Conservation (phyloP, 331 rosid genomes). For the Quercus lobata region DNA sequence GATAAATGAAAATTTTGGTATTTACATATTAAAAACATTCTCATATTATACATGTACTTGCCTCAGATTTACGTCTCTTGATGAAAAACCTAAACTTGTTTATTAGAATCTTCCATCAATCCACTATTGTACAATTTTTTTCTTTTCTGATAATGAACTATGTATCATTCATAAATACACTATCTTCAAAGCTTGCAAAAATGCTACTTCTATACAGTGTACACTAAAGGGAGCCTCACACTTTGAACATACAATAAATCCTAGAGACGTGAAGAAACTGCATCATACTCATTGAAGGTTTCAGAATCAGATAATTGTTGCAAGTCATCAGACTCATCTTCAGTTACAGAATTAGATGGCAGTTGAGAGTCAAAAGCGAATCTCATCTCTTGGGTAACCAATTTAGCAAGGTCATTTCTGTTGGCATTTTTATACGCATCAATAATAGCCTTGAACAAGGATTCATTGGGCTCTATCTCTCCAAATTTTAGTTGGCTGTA, state of each 20-base stretch:
- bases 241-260: constrained; percentile 8
- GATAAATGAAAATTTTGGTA: no score
- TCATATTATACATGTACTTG: no score
- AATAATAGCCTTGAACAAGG: constrained; percentile 68
- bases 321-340: constrained; percentile 28
- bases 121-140: neutral
- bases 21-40: no score
- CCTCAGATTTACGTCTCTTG: no score
- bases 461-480: constrained; percentile 47
- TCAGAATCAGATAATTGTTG: constrained; percentile 26
- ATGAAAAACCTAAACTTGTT: no score
- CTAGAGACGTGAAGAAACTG: constrained; percentile 15
- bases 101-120: neutral
- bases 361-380: constrained; percentile 22
- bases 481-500: constrained; percentile 60
- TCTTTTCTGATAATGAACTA: neutral
- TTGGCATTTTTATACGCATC: constrained; percentile 59
- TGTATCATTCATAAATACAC: neutral
- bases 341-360: constrained; percentile 23
- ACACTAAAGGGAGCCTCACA: constrained; percentile 2
- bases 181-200: constrained; percentile 1
- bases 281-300: constrained; percentile 28
- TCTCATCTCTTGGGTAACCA: constrained; percentile 56
- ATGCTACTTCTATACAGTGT: constrained; percentile 23
- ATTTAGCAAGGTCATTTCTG: constrained; percentile 56